phyloP scores from a whole-genome alignment of 1,284 basidiomycete genomes.

The Sporisorium graminicola region DNA sequence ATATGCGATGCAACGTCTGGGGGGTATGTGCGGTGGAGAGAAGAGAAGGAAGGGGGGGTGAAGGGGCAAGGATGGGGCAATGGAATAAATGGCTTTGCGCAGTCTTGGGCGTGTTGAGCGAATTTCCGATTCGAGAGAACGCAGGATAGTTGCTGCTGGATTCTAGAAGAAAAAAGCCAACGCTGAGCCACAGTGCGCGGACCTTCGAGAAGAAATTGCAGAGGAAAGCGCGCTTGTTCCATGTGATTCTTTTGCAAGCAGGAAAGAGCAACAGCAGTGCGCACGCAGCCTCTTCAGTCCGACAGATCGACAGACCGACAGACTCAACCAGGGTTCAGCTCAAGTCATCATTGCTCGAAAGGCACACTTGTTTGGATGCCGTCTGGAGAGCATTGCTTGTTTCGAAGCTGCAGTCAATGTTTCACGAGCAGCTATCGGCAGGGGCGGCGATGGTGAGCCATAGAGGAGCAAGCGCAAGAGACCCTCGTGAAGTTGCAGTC shows the following conservation, averaged over 20 bases:
- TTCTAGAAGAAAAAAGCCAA: slow-evolving; percentile 9
- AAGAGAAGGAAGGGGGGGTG: not conserved
- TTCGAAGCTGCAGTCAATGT: no score
- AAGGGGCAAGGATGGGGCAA: not conserved
- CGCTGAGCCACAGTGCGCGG: not conserved
- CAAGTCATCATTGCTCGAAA: no score
- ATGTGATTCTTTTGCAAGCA: slow-evolving; percentile 34
- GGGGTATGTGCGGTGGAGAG: slow-evolving; percentile 29
- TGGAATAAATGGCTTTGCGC: slow-evolving; percentile 49
- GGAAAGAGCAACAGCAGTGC: no score
- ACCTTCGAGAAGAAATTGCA: slow-evolving; percentile 15
- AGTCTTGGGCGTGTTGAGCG: slow-evolving; percentile 15
- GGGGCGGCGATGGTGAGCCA: not conserved
- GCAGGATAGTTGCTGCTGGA: not conserved
- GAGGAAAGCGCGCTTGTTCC: slow-evolving; percentile 16
- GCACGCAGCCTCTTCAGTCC: no score
- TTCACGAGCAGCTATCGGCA: no score
- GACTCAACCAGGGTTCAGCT: no score
- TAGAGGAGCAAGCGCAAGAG: not conserved
- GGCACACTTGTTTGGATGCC: no score
- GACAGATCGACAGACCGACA: no score
- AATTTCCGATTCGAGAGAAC: slow-evolving; percentile 11
- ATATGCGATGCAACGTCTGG: slow-evolving; percentile 26
- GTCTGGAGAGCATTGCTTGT: no score
- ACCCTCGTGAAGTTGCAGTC: not conserved